Evolutionary conservation across 31 red algal species (phyloP), one percentile per base, ranked within the genome.

Genomic region (Endocladia muricata): DNA sequence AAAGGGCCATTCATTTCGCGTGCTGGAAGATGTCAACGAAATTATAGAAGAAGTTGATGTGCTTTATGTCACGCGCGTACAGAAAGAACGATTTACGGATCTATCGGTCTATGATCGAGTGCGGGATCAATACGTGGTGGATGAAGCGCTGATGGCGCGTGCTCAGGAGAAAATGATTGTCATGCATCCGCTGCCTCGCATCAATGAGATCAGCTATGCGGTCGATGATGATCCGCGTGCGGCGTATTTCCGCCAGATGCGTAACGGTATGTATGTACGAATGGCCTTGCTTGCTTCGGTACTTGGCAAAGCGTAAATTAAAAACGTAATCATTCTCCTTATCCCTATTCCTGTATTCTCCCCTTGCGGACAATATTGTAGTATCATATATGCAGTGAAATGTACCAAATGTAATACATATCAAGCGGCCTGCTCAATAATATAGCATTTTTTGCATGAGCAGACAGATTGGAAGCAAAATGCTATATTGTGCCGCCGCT

Each of bases 161-260:
- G 97, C 93, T 31, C 95, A 99, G 79, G 93, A 96, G 41, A 56
- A 88, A 4, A 96, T 94, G 97, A 99, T 99, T 56, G 90, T 99
- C 26, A 99, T 99, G 97, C 97, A 96, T 78, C 97, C 97, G 22
- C 55, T 99, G 72, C 97, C 97, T 26, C 64, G 97, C 52, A 58
- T 96, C 2, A 70, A 76, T 5, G 97, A 99, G 73, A 99, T 99
- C 31, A 77, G 68, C n/a, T 17, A 43, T 1, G 86, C 90, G 25
- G 92, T 95, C 3, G 93, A 99, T 68, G 84, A 89, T 26, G 97
- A 99, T 77, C 97, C 92, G 31, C 87, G 97, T 1, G 92, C 97
- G 1, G 97, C 96, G 5, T 99, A 99, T 70, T 99, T 99, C 74
- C 73, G 92, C 41, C 97, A 99, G 51, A 96, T 99, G 97, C 89